phyloP scores from a whole-genome alignment of 202 grass and related monocot species.

The Tripidium arundinaceum region DNA sequence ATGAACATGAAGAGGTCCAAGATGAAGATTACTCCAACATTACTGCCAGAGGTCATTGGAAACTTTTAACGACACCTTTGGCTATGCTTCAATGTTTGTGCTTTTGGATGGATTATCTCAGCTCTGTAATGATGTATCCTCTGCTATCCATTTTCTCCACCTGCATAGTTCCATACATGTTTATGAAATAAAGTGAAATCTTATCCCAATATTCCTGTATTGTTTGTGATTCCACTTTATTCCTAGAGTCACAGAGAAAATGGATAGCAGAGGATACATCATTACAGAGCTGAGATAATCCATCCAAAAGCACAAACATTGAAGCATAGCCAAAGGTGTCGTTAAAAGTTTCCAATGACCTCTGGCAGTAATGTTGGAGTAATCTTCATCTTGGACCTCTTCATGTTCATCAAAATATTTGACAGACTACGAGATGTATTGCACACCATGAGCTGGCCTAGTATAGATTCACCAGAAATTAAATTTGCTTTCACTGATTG shows the following conservation, averaged over 20 bases:
- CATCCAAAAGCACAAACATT: constrained; percentile 19
- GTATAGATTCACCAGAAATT: constrained; percentile 11
- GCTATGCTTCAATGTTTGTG: constrained; percentile 14
- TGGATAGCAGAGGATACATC: background rate
- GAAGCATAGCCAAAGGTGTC: constrained; percentile 9
- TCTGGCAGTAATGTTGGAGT: constrained; percentile 48
- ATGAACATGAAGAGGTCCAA: constrained; percentile 42
- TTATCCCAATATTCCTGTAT: background rate
- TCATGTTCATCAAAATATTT: constrained; percentile 46
- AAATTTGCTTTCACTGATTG: constrained; percentile 1
- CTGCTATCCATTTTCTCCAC: background rate
- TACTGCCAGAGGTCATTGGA: constrained; percentile 45
- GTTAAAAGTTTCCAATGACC: constrained; percentile 28
- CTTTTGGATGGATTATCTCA: constrained; percentile 16
- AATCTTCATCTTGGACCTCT: constrained; percentile 58
- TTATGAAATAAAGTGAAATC: background rate
- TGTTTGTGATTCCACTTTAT: constrained; percentile 2
- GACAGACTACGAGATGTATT: constrained; percentile 46
- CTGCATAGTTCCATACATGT: background rate
- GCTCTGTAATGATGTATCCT: background rate
- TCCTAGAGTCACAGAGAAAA: background rate
- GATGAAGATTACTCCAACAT: constrained; percentile 63
- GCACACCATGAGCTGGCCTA: constrained; percentile 77
- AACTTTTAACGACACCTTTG: constrained; percentile 10
- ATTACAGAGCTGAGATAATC: background rate